Base-by-base conservation (phyloP, 2,329 filamentous ascomycete genomes). In the Xylaria sp. region DNA sequence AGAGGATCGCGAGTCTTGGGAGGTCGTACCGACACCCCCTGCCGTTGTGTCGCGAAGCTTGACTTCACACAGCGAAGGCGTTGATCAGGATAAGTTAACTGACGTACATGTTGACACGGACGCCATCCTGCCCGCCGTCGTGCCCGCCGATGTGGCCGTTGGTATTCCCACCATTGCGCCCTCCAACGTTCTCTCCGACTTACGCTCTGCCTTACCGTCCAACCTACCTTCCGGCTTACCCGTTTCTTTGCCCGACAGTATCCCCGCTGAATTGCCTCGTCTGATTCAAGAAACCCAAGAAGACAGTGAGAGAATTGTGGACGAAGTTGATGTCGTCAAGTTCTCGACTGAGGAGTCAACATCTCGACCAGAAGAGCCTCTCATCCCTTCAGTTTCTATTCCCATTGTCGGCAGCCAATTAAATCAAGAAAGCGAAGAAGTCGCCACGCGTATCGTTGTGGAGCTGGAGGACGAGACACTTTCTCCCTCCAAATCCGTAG, bases 361-460 rank as follows among this genome's bases (percentile, higher is more conserved):
- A 44, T 16, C 42, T 2, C 5, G 9, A 7, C 37, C 23, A 55
- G 54, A 55, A 55, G 54, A 37, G 16, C 10, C 42, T n/a, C 9
- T 19, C 8, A 9, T 19, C 35, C 18, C 35, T 35, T 9, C 39
- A 4, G 34, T 34, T 16, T 48, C 52, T 35, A 34, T 19, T 50
- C 8, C 19, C 4, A 42, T 54, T 35, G 52, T 53, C 4, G 34
- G 48, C 11, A 44, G 4, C 34, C 58, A 50, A 47, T 18, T 54
- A 59, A 62, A 54, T 23, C 51, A 55, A 46, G 51, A 57, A 10
- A 52, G 51, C 18, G 57, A 55, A 34, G 44, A 35, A n/a, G 37
- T 11, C 18, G 16, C 5, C 2, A 46, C 46, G 4, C n/a, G 44
- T 16, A 10, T 6, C 4, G 4, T 47, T 37, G 7, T 35, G 11